Evolutionary conservation across 2,329 filamentous ascomycete species (phyloP), one percentile per base, ranked within the genome.

Genomic region (Sclerotinia minor): DNA sequence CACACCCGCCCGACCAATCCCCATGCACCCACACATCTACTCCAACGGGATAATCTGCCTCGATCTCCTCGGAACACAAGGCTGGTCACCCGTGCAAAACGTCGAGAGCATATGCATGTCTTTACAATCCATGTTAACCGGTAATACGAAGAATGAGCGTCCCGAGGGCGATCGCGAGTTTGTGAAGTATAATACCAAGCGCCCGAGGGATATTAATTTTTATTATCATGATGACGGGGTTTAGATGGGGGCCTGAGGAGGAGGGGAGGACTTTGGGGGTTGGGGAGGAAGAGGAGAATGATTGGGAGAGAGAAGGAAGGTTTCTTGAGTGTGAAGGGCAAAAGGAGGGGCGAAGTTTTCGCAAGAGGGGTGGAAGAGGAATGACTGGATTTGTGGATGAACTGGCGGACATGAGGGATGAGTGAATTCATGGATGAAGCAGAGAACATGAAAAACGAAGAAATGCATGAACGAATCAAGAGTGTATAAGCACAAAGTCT

Each of bases 31-130:
- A 3, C 95, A 99, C 81, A 92, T 99, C 79, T 99, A 99, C 82
- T 95, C 91, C 57, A 70, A 70, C 58, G 95, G 95, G 74, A 97
- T 98, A 79, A 99, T 99, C 77, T 99, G 95, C 76, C 89, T 99
- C 60, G 95, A 99, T 75, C 86, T 99, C 1, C 87, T 99, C 11
- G 92, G 92, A 64, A 83, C 86, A 13, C 89, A 92, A 71, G 95
- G 95, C 67, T 99, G 95, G 95, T 95, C 91, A 59, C 95, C 95
- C 0, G 94, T 99, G 0, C 95, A 99, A 78, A 97, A 94, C 69
- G 95, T 97, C 11, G 94, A 98, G 82, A 96, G 91, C 76, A 89
- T 99, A 35, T 97, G 93, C 82, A 95, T 99, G 87, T 96, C 92
- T 79, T 86, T 99, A 66, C 95, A 99, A 80, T 97, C 92, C 81